Base-by-base conservation (phyloP, 2,329 filamentous ascomycete species). In the Aschersonia sp. region DNA sequence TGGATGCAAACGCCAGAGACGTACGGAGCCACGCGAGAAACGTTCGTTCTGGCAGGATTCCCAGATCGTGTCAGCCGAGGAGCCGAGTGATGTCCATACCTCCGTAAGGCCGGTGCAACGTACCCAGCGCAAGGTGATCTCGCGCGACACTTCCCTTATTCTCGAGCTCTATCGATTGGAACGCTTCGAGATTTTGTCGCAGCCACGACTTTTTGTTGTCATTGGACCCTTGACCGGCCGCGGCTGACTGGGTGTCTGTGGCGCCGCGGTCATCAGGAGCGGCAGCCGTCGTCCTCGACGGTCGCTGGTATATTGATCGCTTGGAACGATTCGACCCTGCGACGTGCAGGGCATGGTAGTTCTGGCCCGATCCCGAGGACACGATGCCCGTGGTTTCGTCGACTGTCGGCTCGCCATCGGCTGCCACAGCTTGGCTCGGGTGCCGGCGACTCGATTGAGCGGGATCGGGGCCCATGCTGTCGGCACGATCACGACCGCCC, bases 1-100 rank as follows among this genome's bases (percentile, higher is more conserved):
- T 90, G 35, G 78, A 84, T 9, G 85, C 84, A 58, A 92, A 92
- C 30, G 83, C 80, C 37, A 92, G 74, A 2, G 83, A 88, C 3
- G 86, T 92, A 46, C 86, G 78, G 42, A 92, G 73, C 86, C 86
- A 92, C 47, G 86, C 86, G 33, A 92, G 76, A 63, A 90, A 92
- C 0, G 86, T 92, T 22, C 86, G 76, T 65, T 92, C 86, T 88
- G 22, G 4, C 22, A 22, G 22, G 22, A 22, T 22, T 22, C 22
- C 22, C 22, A 22, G 4, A 37, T 37, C 4, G 12, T 12, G 35
- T 37, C 35, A 37, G 35, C 35, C 35, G 3, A 37, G 8, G 35
- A 8, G 8, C 8, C 35, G 8, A 37, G 35, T 8, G 35, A 9
- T 4, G 8, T 37, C 12, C 4, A 12, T 22, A 22, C 4, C 22